Conservation (phyloP, 2,329 filamentous ascomycete species). For the Helminthosporium solani region DNA sequence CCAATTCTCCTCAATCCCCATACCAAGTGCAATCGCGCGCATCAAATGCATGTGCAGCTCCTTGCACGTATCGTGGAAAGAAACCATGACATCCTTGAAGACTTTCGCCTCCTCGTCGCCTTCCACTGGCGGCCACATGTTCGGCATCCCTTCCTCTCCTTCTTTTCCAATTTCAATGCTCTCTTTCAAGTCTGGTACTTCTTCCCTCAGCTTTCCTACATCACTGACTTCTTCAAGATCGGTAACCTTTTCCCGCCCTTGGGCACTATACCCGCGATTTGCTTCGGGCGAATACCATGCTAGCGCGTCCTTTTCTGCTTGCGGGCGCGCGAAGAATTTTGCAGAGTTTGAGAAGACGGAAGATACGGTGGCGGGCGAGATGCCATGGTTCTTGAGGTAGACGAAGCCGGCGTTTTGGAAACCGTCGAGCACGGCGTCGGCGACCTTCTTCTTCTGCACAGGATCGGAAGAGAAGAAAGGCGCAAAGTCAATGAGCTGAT, state of each 20-base stretch:
- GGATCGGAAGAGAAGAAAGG: constrained; percentile 66
- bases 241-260: constrained; percentile 47
- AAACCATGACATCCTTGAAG: constrained; percentile 72
- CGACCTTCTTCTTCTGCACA: constrained; percentile 62
- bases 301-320: constrained; percentile 42
- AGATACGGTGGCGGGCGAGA: constrained; percentile 60
- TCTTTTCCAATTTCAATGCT: constrained; percentile 63
- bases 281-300: constrained; percentile 48
- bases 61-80: constrained; percentile 75
- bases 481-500: constrained; percentile 75
- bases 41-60: constrained; percentile 74
- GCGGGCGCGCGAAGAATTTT: constrained; percentile 42
- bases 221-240: constrained; percentile 37
- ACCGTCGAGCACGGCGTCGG: constrained; percentile 70
- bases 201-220: constrained; percentile 37
- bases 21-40: constrained; percentile 79
- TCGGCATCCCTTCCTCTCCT: constrained; percentile 63
- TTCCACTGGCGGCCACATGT: constrained; percentile 69
- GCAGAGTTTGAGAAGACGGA: constrained; percentile 58
- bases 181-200: constrained; percentile 55
- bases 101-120: constrained; percentile 55
- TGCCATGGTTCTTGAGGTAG: constrained; percentile 79
- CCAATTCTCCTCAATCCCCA: constrained; percentile 69
- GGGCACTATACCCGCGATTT: constrained; percentile 52
- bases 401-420: constrained; percentile 89